Evolutionary conservation across 768 basidiomycete species (phyloP).

Genomic region (Dioszegia hungarica): DNA sequence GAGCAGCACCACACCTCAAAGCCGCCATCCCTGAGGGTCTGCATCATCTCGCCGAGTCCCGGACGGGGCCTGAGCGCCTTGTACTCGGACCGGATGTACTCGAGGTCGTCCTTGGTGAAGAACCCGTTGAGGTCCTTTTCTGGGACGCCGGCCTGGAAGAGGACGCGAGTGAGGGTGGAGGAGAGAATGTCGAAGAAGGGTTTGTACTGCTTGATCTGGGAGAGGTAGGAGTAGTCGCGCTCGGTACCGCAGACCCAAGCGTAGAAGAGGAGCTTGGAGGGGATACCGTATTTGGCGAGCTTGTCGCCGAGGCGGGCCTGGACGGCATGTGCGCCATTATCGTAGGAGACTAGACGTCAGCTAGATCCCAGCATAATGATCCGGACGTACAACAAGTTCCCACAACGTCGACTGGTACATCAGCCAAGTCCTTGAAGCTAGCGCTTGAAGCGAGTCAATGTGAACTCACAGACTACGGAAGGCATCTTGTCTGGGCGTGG

Average conservation of each 20-base stretch:
- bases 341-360: conserved; percentile 23
- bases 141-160: conserved; percentile 34
- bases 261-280: conserved; percentile 37
- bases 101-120: conserved; percentile 28
- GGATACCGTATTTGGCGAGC: conserved; percentile 24
- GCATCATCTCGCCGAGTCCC: conserved; percentile 33
- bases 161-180: conserved; percentile 24
- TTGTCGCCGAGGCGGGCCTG: conserved; percentile 28
- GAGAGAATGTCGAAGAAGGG: conserved; percentile 30
- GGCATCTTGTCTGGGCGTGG: conserved; percentile 18
- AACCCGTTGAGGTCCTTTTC: conserved; percentile 20
- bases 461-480: conserved; percentile 28
- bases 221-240: conserved; percentile 36
- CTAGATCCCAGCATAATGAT: neutral
- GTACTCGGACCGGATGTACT: conserved; percentile 28
- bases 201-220: conserved; percentile 39
- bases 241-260: conserved; percentile 35
- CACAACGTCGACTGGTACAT: conserved; percentile 28
- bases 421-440: neutral
- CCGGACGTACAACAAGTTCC: conserved; percentile 22
- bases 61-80: conserved; percentile 22
- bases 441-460: neutral
- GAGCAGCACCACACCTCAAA: conserved; percentile 36
- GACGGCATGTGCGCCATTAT: conserved; percentile 32
- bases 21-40: conserved; percentile 29